These are phyloP conservation scores for Termitomyces titanicus DNA, from an alignment of 768 basidiomycete species.

Conservation along the genomic window DNA sequence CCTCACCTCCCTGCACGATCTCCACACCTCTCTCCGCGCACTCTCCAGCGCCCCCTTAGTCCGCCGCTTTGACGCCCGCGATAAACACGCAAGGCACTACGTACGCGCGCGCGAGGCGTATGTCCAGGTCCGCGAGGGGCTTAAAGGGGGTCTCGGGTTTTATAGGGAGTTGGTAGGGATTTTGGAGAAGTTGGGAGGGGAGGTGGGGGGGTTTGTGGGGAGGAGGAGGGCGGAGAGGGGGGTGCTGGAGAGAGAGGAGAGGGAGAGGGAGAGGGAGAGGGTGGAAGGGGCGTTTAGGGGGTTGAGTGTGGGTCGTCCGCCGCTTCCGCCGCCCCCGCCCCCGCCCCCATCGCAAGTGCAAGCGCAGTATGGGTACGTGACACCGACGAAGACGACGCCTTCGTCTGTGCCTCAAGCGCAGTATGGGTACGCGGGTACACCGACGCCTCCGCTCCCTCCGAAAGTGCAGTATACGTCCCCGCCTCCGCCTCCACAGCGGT, in stretches of 20 bases:
- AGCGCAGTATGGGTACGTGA: background rate
- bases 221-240: slow-evolving; percentile 56
- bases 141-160: slow-evolving; percentile 86
- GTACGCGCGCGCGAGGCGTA: too few species aligned
- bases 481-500: slow-evolving; percentile 30
- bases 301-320: slow-evolving; percentile 15
- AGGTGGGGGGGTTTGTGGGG: slow-evolving; percentile 59
- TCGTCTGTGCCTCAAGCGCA: slow-evolving; percentile 16
- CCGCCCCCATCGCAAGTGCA: slow-evolving; percentile 13
- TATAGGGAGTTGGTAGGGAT: slow-evolving; percentile 78
- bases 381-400: too few species aligned
- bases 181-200: slow-evolving; percentile 50
- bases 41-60: slow-evolving; percentile 47
- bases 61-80: too few species aligned
- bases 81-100: slow-evolving; percentile 23
- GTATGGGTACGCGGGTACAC: background rate
- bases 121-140: slow-evolving; percentile 80
- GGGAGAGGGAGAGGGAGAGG: slow-evolving; percentile 43
- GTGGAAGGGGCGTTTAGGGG: slow-evolving; percentile 9
- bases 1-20: slow-evolving; percentile 59
- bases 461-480: slow-evolving; percentile 18
- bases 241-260: slow-evolving; percentile 70
- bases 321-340: slow-evolving; percentile 17
- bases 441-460: background rate
- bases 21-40: slow-evolving; percentile 74